Base-by-base conservation (phyloP, 1,139 yeast genomes). In the Scheffersomyces segobiensis region DNA sequence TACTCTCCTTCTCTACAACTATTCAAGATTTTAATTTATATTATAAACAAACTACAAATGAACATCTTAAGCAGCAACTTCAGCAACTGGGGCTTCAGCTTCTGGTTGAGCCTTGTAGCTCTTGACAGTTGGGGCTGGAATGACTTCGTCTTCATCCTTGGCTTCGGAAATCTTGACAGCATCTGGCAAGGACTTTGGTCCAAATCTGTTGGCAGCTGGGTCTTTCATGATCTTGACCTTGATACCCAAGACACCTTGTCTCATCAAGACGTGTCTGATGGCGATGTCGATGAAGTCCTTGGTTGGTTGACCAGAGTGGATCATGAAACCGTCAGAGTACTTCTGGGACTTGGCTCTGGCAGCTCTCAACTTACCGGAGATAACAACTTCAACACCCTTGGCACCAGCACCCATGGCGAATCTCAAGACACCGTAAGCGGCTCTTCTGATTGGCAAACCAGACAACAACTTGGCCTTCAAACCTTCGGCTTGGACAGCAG, bases 281-380 rank as follows among this genome's bases (percentile, higher is more conserved):
- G 99, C 99, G 80, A 89, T 85, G 84, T 95, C 99, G 80, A 95
- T 95, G 88, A 95, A 95, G 80, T 95, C 99, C 75, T 86, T 89
- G 83, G 95, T 96, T 86, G 99, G 99, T 87, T 95, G 99, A 91
- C 99, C 99, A 77, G 98, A 92, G 96, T 95, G 99, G 87, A 95
- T 96, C 96, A 95, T 92, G 97, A 95, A 95, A 87, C 99, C 99
- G 81, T 95, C 98, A 79, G 96, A 89, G 89, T 95, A 95, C 87
- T 95, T 95, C 96, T 95, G 96, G 76, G 98, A 90, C 91, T 95
- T 95, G 78, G 99, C 99, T 88, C 99, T 93, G 76, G 99, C 99
- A 84, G 98, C 99, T 88, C 98, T 92, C 82, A 96, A 90, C 87
- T 95, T 95, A 89, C 99, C 99, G 71, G 98, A 92, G 79, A 93